phyloP scores from a whole-genome alignment of 1,284 basidiomycete species.

The Entoloma clypeatum region DNA sequence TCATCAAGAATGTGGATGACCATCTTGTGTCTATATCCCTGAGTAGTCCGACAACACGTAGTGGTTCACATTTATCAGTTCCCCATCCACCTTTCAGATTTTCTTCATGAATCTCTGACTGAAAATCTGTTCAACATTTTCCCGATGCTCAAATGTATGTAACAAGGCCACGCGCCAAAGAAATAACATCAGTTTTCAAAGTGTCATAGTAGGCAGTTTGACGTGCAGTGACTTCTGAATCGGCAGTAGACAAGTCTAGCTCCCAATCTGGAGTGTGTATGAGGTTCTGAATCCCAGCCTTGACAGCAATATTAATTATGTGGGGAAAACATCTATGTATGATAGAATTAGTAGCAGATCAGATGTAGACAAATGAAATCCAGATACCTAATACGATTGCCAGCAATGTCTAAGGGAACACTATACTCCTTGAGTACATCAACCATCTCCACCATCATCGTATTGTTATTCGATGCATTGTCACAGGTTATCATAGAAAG shows the following conservation, averaged over 20 bases:
- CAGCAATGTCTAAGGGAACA: constrained; percentile 21
- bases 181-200: constrained; percentile 23
- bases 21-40: constrained; percentile 26
- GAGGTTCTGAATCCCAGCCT: constrained; percentile 20
- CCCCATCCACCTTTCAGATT: constrained; percentile 17
- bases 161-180: constrained; percentile 19
- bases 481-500: constrained; percentile 16
- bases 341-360: not conserved
- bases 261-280: constrained; percentile 3
- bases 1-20: constrained; percentile 30
- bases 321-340: constrained; percentile 36
- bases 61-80: not conserved
- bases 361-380: not conserved
- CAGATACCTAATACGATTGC: constrained; percentile 17
- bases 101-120: constrained; percentile 18
- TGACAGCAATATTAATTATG: constrained; percentile 29
- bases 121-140: constrained; percentile 23
- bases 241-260: not conserved
- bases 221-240: constrained; percentile 1
- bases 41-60: constrained; percentile 19
- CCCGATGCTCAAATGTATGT: constrained; percentile 22
- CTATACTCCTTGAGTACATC: constrained; percentile 3
- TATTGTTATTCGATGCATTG: constrained; percentile 23
- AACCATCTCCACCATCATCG: constrained; percentile 21
- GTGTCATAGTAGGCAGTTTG: constrained; percentile 14